These are phyloP conservation scores for Penicillium canescens DNA, from an alignment of 495 filamentous ascomycete genomes.

Conservation along the genomic window DNA sequence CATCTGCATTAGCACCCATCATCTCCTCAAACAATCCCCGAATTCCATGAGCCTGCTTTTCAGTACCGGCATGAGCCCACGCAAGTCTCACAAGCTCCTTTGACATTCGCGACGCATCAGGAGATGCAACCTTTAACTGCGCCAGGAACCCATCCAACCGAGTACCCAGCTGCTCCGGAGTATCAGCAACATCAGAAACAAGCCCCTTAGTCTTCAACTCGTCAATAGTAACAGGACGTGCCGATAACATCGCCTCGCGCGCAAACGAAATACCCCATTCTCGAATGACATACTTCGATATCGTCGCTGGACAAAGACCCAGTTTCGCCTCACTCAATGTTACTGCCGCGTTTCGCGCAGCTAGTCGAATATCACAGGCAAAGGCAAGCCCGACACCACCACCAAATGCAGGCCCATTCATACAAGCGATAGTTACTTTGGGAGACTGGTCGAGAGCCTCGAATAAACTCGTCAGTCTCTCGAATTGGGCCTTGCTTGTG, in stretches of 20 bases:
- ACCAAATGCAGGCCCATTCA: slow-evolving; percentile 41
- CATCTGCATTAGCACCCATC: slow-evolving; percentile 23
- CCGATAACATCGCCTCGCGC: slow-evolving; percentile 33
- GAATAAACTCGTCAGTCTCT: slow-evolving; percentile 23
- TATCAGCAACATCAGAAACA: slow-evolving; percentile 12
- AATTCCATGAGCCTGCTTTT: slow-evolving; percentile 17
- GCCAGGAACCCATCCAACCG: slow-evolving; percentile 12
- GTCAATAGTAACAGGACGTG: slow-evolving; percentile 19
- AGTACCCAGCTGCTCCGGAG: not conserved
- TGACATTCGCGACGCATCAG: slow-evolving; percentile 24
- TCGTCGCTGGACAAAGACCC: slow-evolving; percentile 31
- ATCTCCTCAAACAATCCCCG: slow-evolving; percentile 18
- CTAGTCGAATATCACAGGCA: slow-evolving; percentile 35
- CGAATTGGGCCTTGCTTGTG: slow-evolving; percentile 21
- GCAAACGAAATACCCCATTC: slow-evolving; percentile 30
- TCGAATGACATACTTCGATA: slow-evolving; percentile 35
- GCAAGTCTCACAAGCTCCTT: slow-evolving; percentile 24
- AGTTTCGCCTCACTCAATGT: slow-evolving; percentile 36
- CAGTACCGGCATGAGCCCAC: slow-evolving; percentile 17
- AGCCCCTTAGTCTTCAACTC: slow-evolving; percentile 25
- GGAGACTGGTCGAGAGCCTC: slow-evolving; percentile 31
- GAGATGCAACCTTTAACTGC: slow-evolving; percentile 12
- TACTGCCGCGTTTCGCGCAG: slow-evolving; percentile 16
- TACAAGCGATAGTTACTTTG: slow-evolving; percentile 35
- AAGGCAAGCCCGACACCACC: slow-evolving; percentile 41